A percentile compares a stretch with the other conserved stretches of the same genome.
Conservation (phyloP, 345 rosid genomes). For the Salix viminalis region DNA sequence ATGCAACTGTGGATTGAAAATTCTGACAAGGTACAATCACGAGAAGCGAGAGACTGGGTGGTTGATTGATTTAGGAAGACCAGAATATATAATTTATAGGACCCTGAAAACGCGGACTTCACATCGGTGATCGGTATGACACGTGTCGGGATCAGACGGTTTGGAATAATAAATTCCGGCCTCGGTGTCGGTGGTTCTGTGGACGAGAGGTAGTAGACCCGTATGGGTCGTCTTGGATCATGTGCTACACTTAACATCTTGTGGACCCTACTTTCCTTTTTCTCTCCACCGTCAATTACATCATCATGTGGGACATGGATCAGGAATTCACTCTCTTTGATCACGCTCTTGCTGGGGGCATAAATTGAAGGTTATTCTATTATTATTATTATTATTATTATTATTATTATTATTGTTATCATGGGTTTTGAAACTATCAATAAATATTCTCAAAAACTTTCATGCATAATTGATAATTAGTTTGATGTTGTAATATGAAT, state of each 20-base stretch:
- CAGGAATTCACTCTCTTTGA: not conserved
- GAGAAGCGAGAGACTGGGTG: not conserved
- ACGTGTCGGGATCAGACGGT: not conserved
- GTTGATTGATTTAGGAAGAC: too few relatives aligned
- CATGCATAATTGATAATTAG: not conserved
- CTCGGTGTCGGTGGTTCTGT: conserved; percentile 4
- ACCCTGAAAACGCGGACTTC: not conserved
- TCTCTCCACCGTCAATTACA: not conserved
- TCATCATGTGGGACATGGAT: not conserved
- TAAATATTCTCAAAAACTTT: not conserved
- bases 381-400: too few relatives aligned
- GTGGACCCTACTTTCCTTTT: not conserved
- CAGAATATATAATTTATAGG: not conserved
- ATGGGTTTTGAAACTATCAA: not conserved
- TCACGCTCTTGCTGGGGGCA: not conserved
- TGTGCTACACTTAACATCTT: not conserved
- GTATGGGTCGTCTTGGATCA: not conserved
- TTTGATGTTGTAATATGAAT: not conserved
- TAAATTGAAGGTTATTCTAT: too few relatives aligned
- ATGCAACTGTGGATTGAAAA: not conserved
- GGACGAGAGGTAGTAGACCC: not conserved
- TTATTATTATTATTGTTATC: too few relatives aligned
- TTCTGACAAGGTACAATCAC: not conserved
- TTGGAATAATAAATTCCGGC: not conserved
- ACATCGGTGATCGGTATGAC: not conserved